Evolutionary conservation across 1,139 yeast species (phyloP), one percentile per base, ranked within the genome.

Genomic region (Geotrichum aggregatum): DNA sequence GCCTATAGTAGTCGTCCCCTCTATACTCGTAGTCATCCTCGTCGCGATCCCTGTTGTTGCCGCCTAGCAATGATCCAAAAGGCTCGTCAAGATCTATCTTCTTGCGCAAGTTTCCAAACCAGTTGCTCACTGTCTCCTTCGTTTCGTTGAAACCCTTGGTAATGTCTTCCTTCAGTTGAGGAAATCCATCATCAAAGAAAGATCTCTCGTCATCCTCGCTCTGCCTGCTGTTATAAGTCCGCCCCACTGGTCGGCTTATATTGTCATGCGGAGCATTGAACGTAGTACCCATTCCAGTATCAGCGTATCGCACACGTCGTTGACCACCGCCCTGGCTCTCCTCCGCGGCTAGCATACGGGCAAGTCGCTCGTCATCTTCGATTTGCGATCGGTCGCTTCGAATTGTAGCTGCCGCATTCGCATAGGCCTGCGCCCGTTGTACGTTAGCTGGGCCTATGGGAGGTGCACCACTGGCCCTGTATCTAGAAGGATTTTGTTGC

Each of bases 91-190:
- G 67, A 41, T 68, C 70, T 56, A 84, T 73, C 62, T 77, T 79
- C 71, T 81, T 82, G 44, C 84, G 78, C 55, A 88, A 66, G 21
- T 84, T 88, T 60, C 81, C 80, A 55, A 91, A 84, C 95, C 97
- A 89, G 24, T 82, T 79, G 59, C 86, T 83, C 54, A 92, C 80
- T 50, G 86, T 85, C 45, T 80, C 76, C 56, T 84, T 80, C 1
- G 98, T 92, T 62, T 89, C 97, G 63, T 84, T 91, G 50, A 89
- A 76, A 28, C 95, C 94, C 64, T 84, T 84, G 50, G 80, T 75
- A 55, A 88, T 77, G 49, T 82, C 80, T 52, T 85, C 87, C 62
- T 79, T 82, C 60, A 87, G 72, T 62, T 83, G 88, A 10, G 84
- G 83, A 49, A 79, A 61, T 54, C 78, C 83, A 57, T 76, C 78